These are phyloP conservation scores for Nothophoma quercina DNA, from an alignment of 2,329 filamentous ascomycete genomes.

Conservation along the genomic window DNA sequence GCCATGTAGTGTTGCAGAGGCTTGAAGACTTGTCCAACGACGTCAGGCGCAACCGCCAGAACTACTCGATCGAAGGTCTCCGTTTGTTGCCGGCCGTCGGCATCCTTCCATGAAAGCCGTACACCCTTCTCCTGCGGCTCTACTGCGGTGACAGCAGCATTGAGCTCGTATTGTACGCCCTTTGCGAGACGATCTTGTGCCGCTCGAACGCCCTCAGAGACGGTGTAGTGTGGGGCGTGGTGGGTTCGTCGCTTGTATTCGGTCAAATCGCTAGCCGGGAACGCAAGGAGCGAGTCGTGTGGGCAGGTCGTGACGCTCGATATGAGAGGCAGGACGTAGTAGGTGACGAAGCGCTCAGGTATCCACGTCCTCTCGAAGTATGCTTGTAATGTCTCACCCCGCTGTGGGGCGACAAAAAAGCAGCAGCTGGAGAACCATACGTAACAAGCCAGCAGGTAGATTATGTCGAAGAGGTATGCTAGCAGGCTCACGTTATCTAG, in stretches of 20 bases:
- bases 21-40: conserved; percentile 58
- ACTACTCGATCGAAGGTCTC: conserved; percentile 61
- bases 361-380: conserved; percentile 62
- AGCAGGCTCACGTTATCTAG: conserved; percentile 46
- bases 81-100: conserved; percentile 20
- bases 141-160: conserved; percentile 50
- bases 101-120: conserved; percentile 46
- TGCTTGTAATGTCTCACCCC: conserved; percentile 56
- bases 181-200: conserved; percentile 58
- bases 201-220: conserved; percentile 58
- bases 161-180: conserved; percentile 55
- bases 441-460: conserved; percentile 59
- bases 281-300: conserved; percentile 59
- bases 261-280: conserved; percentile 62
- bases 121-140: conserved; percentile 38
- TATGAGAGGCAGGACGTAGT: conserved; percentile 64
- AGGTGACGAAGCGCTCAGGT: conserved; percentile 56
- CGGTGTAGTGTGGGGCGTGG: conserved; percentile 60
- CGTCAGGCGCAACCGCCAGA: conserved; percentile 63
- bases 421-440: conserved; percentile 63
- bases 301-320: conserved; percentile 64
- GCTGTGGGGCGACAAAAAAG: conserved; percentile 55
- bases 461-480: conserved; percentile 54
- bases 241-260: conserved; percentile 60
- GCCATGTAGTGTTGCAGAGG: conserved; percentile 51